Conservation (phyloP, 2,329 filamentous ascomycete genomes). For the Didymella keratinophila region DNA sequence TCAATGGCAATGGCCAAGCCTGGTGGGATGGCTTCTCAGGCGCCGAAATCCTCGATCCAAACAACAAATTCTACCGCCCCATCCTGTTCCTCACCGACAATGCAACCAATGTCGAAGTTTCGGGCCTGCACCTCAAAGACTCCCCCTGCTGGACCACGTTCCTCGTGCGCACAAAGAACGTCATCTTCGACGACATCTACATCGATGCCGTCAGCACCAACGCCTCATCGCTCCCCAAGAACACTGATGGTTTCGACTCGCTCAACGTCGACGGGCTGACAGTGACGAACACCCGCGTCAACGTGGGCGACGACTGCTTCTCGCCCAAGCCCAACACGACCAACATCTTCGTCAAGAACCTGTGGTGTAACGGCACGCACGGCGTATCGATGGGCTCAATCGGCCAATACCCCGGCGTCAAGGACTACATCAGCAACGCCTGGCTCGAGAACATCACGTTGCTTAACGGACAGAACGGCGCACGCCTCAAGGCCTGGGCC, state of each 20-base stretch:
- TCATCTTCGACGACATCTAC: slow-evolving; percentile 62
- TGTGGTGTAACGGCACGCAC: slow-evolving; percentile 47
- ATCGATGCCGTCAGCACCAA: slow-evolving; percentile 64
- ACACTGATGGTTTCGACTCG: slow-evolving; percentile 70
- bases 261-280: slow-evolving; percentile 63
- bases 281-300: slow-evolving; percentile 48
- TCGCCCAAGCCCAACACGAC: slow-evolving; percentile 46
- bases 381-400: slow-evolving; percentile 46
- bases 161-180: slow-evolving; percentile 64
- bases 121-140: slow-evolving; percentile 67
- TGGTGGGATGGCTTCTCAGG: slow-evolving; percentile 59
- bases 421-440: slow-evolving; percentile 52
- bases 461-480: slow-evolving; percentile 62
- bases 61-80: slow-evolving; percentile 65
- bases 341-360: slow-evolving; percentile 45
- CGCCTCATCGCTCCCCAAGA: slow-evolving; percentile 60
- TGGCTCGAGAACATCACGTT: slow-evolving; percentile 68
- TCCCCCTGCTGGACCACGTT: slow-evolving; percentile 72
- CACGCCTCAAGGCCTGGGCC: slow-evolving; percentile 69
- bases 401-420: slow-evolving; percentile 42
- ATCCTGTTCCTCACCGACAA: slow-evolving; percentile 70
- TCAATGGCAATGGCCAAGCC: slow-evolving; percentile 61
- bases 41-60: slow-evolving; percentile 59
- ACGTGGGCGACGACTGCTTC: slow-evolving; percentile 48
- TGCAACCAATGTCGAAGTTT: slow-evolving; percentile 64